Conservation (phyloP, 2,329 filamentous ascomycete genomes). For the Fusarium sublunatum region DNA sequence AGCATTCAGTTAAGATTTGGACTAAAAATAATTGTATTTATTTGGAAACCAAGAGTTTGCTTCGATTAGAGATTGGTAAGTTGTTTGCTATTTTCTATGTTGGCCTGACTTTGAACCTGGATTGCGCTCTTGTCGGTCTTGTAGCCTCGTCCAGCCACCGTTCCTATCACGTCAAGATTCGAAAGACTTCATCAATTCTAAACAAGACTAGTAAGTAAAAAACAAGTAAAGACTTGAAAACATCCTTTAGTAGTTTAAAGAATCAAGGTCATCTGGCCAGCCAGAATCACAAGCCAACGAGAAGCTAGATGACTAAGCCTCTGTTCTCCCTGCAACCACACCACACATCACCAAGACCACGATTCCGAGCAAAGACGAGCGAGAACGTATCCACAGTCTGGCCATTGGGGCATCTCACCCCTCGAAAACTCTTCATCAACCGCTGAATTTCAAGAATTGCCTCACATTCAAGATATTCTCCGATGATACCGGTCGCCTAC, state of each 20-base stretch:
- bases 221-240: neutral
- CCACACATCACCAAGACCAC: constrained; percentile 40
- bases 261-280: neutral
- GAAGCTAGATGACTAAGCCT: constrained; percentile 41
- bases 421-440: constrained; percentile 32
- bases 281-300: constrained; percentile 10
- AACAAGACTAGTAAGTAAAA: neutral
- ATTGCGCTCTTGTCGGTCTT: constrained; percentile 12
- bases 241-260: neutral
- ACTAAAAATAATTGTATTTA: neutral
- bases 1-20: neutral
- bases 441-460: constrained; percentile 24
- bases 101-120: constrained; percentile 15
- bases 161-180: no score
- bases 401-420: constrained; percentile 42
- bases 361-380: constrained; percentile 39
- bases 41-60: neutral
- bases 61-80: constrained; percentile 6
- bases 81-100: constrained; percentile 11
- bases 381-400: constrained; percentile 44
- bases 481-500: neutral
- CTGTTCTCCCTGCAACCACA: constrained; percentile 37
- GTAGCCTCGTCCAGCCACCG: neutral
- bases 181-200: neutral
- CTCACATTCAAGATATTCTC: constrained; percentile 12